Evolutionary conservation across 2,329 filamentous ascomycete species (phyloP), one percentile per base, ranked within the genome.

Genomic region (Ascocoryne sarcoides): DNA sequence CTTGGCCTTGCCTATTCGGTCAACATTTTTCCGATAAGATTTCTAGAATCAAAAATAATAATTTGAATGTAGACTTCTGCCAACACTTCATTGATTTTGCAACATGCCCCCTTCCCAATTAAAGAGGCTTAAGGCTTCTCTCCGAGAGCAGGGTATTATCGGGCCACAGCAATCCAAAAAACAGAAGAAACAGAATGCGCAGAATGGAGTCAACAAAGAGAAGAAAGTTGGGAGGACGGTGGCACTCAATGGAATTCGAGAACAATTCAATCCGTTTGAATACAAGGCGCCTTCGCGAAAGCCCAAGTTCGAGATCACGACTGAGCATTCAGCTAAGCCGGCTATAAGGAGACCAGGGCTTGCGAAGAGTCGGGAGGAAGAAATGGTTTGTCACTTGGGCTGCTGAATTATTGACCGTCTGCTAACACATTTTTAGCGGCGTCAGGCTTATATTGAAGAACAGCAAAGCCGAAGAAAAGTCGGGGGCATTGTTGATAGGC

Each of bases 241-340:
- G 41, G 85, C 88, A 12, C 71, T 98, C 47, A 79, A 84, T 53
- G 78, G 76, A 42, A 95, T 98, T 60, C 83, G 92, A 58, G 89
- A 96, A 57, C 83, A 89, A 52, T 96, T 96, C 75, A 98, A 98
- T 61, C 92, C 92, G 0, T 98, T 98, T 64, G 92, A 98, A 59
- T 76, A 95, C 60, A 93, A 93, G 64, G 78, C 84, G 43, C 79
- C 82, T 30, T 71, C 80, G 1, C 75, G 82, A 44, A 84, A 81
- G 0, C 79, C 79, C 42, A 96, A 96, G 57, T 94, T 94, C 50
- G 80, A 90, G 32, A 82, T 89, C 32, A 88, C 84, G 0, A 89
- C 49, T 15, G 43, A 47, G 16, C 36, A 47, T 37, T 37, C 40
- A 19, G 67, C 70, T 18, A 76, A 73, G 48, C 73, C 73, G 36